Conservation (phyloP, 352 stramenopile genomes). For the Globisporangium nagaii region DNA sequence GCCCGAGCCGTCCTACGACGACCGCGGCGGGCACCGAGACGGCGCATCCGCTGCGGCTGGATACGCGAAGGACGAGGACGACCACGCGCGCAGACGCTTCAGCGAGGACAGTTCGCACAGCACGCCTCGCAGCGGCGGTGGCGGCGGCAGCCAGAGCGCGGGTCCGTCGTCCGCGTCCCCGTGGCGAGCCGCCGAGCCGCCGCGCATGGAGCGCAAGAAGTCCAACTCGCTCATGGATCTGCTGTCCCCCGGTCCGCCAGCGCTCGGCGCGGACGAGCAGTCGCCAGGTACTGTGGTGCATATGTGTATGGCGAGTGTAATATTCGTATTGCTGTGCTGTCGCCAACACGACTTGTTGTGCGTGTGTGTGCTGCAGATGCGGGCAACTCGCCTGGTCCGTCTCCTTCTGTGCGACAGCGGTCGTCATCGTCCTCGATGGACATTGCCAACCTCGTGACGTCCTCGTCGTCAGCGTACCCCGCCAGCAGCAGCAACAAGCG, state of each 20-base stretch:
- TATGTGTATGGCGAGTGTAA: background rate
- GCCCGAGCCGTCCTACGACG: slow-evolving; percentile 43
- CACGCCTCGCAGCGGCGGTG: background rate
- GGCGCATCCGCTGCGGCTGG: no score
- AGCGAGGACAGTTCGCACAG: slow-evolving; percentile 12
- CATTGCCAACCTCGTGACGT: slow-evolving; percentile 53
- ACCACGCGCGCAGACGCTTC: slow-evolving; percentile 4
- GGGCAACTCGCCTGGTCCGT: slow-evolving; percentile 14
- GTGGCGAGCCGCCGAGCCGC: background rate
- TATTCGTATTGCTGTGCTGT: background rate
- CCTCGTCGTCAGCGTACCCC: slow-evolving; percentile 11
- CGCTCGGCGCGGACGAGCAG: slow-evolving; percentile 24
- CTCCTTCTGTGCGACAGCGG: slow-evolving; percentile 6
- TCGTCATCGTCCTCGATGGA: slow-evolving; percentile 32
- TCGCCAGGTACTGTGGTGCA: slow-evolving; percentile 18
- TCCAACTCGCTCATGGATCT: slow-evolving; percentile 77
- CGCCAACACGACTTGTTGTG: no score
- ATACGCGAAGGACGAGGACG: background rate
- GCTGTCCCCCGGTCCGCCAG: slow-evolving; percentile 50
- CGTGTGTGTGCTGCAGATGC: slow-evolving; percentile 1
- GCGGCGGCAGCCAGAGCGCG: background rate
- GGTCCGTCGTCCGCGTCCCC: background rate
- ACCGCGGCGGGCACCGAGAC: slow-evolving; percentile 5
- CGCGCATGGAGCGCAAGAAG: slow-evolving; percentile 44
- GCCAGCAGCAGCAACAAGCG: slow-evolving; percentile 29